Base-by-base conservation (phyloP, 2,329 filamentous ascomycete species). In the Talaromyces verruculosus region DNA sequence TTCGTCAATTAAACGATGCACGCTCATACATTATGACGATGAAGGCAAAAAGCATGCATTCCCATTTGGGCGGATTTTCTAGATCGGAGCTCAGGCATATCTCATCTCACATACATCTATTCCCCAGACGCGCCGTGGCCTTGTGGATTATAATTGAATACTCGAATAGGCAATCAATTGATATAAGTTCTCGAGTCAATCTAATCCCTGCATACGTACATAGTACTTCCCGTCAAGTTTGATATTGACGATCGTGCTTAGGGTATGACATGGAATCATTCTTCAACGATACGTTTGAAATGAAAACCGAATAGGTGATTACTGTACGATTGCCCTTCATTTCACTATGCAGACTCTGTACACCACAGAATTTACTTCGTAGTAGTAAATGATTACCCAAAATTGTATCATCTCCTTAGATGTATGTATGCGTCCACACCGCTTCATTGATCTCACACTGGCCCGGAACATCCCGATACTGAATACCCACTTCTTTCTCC, bases 381-480 rank as follows among this genome's bases (percentile, higher is more conserved):
- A 28, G 3, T 49, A 6, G 22, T 15, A 22, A 45, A 15, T 17
- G 5, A 49, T n/a, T 37, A 39, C 11, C 25, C 53, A 25, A 15
- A 39, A n/a, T 15, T 57, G 53, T 25, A 37, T 57, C 53, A 37
- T 37, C 5, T 17, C 17, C 19, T 19, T 39, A 35, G 5, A 43
- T 61, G 25, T 61, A 39, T 30, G 35, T 45, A 30, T 61, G 58
- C 58, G 5, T 41, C 47, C 30, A 55, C 61, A 63, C 61, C 61
- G 61, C 61, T 55, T 55, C n/a, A 22, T 57, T 39, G 53, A 37
- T 22, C 30, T 35, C 8, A 55, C 45, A 51, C 53, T 62, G 45
- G 53, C n/a, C 45, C 60, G 19, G 43, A 49, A 10, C 13, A 62
- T 37, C 45, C 17, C 30, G n/a, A 51, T n/a, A 51, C 22, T 47